Evolutionary conservation across 1,284 basidiomycete genomes (phyloP), one percentile per base, ranked within the genome.

Genomic region (Cerioporus squamosus): DNA sequence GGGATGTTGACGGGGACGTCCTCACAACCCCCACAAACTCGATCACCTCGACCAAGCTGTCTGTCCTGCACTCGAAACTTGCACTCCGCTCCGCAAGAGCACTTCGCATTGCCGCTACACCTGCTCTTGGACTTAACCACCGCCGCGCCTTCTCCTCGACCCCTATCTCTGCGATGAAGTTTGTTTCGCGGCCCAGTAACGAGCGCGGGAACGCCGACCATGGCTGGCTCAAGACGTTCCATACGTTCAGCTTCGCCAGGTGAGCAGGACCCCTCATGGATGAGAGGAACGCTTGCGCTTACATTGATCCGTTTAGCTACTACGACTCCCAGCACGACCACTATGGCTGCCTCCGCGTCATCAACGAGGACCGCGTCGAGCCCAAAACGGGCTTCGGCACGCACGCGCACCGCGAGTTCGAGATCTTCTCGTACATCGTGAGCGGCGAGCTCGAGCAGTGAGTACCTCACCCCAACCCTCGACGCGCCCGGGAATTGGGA

Each of bases 281-380:
- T 22, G 5, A 15, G 17, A 5, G 17, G 6, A 2, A 3, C 18
- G 20, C 7, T 15, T 42, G 12, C 59, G 9, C 56, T 45, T 1
- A 15, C 6, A 4, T 39, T 0, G 8, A 23, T 9, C 5, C 26
- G 10, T 36, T 23, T 33, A 88, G 86, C 68, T 94, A 94, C 71
- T 81, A 87, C 59, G 86, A 90, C 53, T 66, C 70, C 3, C 54
- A 74, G 1, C 85, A 89, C 64, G 76, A 84, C 42, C 76, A 79
- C 5, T 91, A 81, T 61, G 86, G 90, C 2, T 70, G 81, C 23
- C 80, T 93, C 3, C 84, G 90, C 4, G 87, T 91, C 47, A 83
- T 98, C 72, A 98, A 97, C 75, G 95, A 97, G 74, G 95, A 97
- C 69, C 86, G 94, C 33, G 93, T 97, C 26, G 84, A 83, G 2